These are phyloP conservation scores for Botrytis fragariae DNA, from an alignment of 2,329 filamentous ascomycete genomes.

Conservation along the genomic window DNA sequence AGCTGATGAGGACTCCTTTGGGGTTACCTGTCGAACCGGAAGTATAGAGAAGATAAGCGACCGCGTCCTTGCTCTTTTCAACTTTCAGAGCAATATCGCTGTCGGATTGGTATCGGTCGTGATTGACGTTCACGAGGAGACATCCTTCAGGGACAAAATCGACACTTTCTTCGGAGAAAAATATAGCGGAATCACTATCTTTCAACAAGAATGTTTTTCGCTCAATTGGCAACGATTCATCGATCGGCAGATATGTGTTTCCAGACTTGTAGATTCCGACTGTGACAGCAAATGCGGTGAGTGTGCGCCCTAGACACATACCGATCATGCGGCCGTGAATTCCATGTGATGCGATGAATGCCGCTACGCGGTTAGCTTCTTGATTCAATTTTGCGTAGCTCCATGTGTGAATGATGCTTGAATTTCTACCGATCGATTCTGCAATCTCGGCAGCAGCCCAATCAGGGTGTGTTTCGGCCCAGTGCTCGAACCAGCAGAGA, in stretches of 20 bases:
- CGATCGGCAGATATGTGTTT: conserved; percentile 15
- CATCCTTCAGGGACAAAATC: conserved; percentile 3
- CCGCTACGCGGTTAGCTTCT: neutral
- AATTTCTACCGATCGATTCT: neutral
- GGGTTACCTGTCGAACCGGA: conserved; percentile 77
- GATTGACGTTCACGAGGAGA: neutral
- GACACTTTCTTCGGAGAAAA: neutral
- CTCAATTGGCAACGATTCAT: conserved; percentile 3
- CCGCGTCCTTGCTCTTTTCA: neutral
- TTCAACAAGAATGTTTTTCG: conserved; percentile 2
- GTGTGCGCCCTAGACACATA: conserved; percentile 6
- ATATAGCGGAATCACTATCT: neutral
- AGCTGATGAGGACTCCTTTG: conserved; percentile 61
- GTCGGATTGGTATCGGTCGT: neutral
- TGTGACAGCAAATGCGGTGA: neutral
- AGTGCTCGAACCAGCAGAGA: conserved; percentile 17
- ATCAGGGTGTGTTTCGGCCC: conserved; percentile 1
- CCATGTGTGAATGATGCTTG: conserved; percentile 3
- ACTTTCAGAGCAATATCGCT: neutral
- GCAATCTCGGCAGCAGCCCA: conserved; percentile 7
- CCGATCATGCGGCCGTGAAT: conserved; percentile 12
- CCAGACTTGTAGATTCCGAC: conserved; percentile 14
- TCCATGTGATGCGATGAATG: neutral
- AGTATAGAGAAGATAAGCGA: conserved; percentile 72
- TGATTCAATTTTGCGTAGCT: neutral